These are phyloP conservation scores for Metschnikowia orientalis DNA, from an alignment of 805 yeast species.

Conservation along the genomic window DNA sequence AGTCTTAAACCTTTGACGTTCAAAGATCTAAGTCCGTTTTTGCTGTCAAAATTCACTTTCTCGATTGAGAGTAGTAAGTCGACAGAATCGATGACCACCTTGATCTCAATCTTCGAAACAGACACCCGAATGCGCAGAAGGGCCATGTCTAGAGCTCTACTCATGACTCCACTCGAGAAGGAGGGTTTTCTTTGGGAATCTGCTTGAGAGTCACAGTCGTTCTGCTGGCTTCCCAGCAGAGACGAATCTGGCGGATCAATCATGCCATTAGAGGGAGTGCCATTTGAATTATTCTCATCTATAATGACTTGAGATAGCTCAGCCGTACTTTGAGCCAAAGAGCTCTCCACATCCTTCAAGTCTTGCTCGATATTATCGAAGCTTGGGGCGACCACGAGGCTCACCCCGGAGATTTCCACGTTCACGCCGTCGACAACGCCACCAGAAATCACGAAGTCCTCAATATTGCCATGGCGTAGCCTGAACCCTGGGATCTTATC, in stretches of 20 bases:
- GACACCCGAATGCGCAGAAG: slow-evolving; percentile 54
- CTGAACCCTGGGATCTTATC: slow-evolving; percentile 58
- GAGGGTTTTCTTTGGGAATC: slow-evolving; percentile 2
- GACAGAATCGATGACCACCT: slow-evolving; percentile 44
- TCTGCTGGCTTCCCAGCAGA: background rate
- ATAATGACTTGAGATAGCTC: slow-evolving; percentile 63
- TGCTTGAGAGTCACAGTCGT: slow-evolving; percentile 13
- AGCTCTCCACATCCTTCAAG: slow-evolving; percentile 37
- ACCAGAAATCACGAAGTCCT: slow-evolving; percentile 51
- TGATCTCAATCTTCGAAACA: slow-evolving; percentile 44
- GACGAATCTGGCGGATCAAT: slow-evolving; percentile 1
- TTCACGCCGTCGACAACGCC: slow-evolving; percentile 69
- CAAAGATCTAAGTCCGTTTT: slow-evolving; percentile 45
- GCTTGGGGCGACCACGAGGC: slow-evolving; percentile 38
- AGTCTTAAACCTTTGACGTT: slow-evolving; percentile 23
- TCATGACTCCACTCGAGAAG: slow-evolving; percentile 52
- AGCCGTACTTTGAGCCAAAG: slow-evolving; percentile 68
- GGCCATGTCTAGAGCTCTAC: slow-evolving; percentile 64
- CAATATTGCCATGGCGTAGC: slow-evolving; percentile 58
- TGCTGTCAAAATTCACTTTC: slow-evolving; percentile 32
- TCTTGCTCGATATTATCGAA: slow-evolving; percentile 26
- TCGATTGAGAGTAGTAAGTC: slow-evolving; percentile 32
- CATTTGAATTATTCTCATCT: slow-evolving; percentile 20
- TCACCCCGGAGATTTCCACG: slow-evolving; percentile 54
- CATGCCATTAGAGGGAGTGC: too few species aligned